Evolutionary conservation across 2,329 filamentous ascomycete genomes (phyloP), one percentile per base, ranked within the genome.

Genomic region (Tricladium varicosporioides): DNA sequence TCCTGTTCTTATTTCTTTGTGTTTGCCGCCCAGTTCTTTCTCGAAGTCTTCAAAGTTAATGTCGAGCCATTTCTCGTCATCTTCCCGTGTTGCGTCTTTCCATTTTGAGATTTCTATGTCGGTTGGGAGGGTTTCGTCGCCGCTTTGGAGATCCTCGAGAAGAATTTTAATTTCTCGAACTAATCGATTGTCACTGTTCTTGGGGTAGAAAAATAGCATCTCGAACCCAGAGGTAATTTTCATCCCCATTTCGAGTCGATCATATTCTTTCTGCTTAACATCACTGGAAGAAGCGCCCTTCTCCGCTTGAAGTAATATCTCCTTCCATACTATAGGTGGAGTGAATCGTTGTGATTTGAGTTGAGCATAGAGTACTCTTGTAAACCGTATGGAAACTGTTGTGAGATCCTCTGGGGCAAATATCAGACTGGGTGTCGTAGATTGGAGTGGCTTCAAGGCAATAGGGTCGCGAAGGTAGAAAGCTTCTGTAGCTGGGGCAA

Each of bases 1-100:
- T 27, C 45, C 55, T n/a, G 53, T 53, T 33, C 56, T 58, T 40
- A 55, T 76, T 62, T 75, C 73, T 1, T 75, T 70, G 7, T 68
- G 70, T 42, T 74, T 73, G 0, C 81, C 80, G 31, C 81, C 78
- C 1, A 99, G 75, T 70, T 97, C 92, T 27, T 81, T 80, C 67
- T 97, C 92, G 55, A 99, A 91, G 60, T 97, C 92, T 15, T 88
- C 82, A 64, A 91, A 97, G 68, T 92, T 86, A 56, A 99, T 95
- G 65, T 97, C 87, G 62, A 99, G 78, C 94, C 94, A 99, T 18
- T 83, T 80, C 66, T 97, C 94, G 65, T 92, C 85, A 59, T 97
- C 93, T 50, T 93, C 83, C n/a, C 76, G 79, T 31, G 77, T 73
- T 2, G 69, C 69, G 31, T 79, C 73, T 36, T 80, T 77, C 93